Base-by-base conservation (phyloP, 2,329 filamentous ascomycete species). In the Monilinia polystroma region DNA sequence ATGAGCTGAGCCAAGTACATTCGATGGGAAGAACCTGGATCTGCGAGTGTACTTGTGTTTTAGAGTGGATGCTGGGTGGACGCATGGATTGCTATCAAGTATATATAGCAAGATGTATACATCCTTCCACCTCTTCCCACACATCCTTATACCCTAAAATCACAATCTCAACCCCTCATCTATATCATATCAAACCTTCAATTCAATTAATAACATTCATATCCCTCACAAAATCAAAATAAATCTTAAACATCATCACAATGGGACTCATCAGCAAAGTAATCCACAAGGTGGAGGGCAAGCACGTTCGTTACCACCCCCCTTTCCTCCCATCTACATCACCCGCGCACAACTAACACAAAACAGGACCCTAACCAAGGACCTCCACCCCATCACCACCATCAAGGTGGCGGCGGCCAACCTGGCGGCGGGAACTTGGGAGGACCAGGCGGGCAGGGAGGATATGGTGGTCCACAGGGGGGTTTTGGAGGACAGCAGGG, bases 251-350 rank as follows among this genome's bases (percentile, higher is more conserved):
- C 4, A 16, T 14, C 11, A 14, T 23, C 54, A 56, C 54, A 41
- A 56, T 56, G 54, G 54, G 54, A 16, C 51, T 56, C 52, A 54
- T 64, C 35, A 47, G 29, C 35, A 64, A 56, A 45, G 29, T 64
- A 2, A 55, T 64, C 14, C 51, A 56, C n/a, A 56, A 64, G 38
- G 38, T 64, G 12, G 62, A 64, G n/a, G 51, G 51, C 26, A 64
- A 64, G 38, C 23, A 45, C 23, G 49, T n/a, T 32, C 20, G n/a
- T 45, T 12, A 12, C 26, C 32, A 10, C 18, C 10, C 23, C 8
- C 18, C n/a, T 16, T n/a, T 16, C 4, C 7, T 32, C 0, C 18
- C 35, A 3, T 11, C 11, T 35, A 11, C 0, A 11, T 5, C 53
- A 6, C 35, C 26, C 1, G 18, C n/a, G 4, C 20, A 43, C 20